Conservation (phyloP, 148 eudicot genomes). For the Amaranthus cruentus region DNA sequence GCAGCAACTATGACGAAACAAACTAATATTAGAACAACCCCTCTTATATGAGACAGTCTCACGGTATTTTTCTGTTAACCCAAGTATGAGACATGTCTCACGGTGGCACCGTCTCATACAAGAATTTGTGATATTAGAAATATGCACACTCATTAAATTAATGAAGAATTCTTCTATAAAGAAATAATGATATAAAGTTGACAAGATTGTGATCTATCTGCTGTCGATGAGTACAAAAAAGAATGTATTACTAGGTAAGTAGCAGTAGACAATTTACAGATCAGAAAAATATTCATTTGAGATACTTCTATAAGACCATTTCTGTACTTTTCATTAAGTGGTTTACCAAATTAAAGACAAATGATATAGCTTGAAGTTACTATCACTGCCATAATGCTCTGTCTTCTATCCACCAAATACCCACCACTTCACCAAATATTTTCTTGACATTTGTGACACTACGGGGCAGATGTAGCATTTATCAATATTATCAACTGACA, state of each 20-base stretch:
- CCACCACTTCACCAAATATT: not conserved
- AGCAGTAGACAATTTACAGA: not conserved
- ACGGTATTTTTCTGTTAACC: too few species aligned
- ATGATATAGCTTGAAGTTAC: not conserved
- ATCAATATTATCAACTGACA: too few species aligned
- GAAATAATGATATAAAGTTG: not conserved
- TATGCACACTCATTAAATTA: not conserved
- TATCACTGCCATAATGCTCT: not conserved
- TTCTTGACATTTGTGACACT: not conserved
- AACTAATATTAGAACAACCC: constrained; percentile 2
- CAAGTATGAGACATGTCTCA: too few species aligned
- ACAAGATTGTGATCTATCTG: not conserved
- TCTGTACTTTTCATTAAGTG: not conserved
- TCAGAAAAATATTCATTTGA: not conserved
- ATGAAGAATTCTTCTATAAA: too few species aligned
- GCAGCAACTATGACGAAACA: constrained; percentile 62
- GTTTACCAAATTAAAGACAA: not conserved
- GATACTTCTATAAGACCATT: not conserved
- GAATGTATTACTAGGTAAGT: not conserved
- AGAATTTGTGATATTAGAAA: not conserved
- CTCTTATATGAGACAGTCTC: too few species aligned
- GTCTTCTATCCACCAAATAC: not conserved
- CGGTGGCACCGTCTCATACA: too few species aligned
- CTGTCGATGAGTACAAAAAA: not conserved
- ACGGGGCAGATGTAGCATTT: too few species aligned